Base-by-base conservation (phyloP, 495 filamentous ascomycete species). In the Aspergillus ellipticus region DNA sequence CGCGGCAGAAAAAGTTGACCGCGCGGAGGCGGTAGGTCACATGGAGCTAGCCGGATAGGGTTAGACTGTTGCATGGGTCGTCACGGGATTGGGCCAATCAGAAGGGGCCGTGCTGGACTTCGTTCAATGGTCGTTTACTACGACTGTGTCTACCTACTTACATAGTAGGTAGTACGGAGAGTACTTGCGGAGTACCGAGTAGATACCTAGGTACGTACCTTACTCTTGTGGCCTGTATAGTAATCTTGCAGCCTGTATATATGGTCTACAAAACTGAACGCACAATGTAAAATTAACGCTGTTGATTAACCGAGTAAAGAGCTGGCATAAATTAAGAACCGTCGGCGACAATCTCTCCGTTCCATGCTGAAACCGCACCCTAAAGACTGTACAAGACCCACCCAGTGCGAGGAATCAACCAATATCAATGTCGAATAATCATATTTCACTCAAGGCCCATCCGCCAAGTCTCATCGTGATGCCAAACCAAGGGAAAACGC, bases 1-100 rank as follows among this genome's bases (percentile, higher is more conserved):
- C 60, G 54, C 59, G 68, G 73, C 73, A 74, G 73, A 75, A 74
- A 69, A 73, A 65, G 61, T 61, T 67, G 68, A 69, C 57, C 57
- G 54, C 50, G 50, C 61, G 57, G 33, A 54, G 69, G 69, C 68
- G 67, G 62, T 57, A 17, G 29, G 20, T 49, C 37, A 1, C 0
- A 4, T 13, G n/a, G 5, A 39, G n/a, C 35, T 39, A 39, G n/a
- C 35, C 2, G n/a, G 11, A 39, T 15, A 1, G 11, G 35, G 35
- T 39, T 39, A 39, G 35, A 15, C 13, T 15, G n/a, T n/a, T 15
- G 13, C 10, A 7, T 4, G 4, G 24, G 7, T 28, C 24, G 3
- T 7, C 24, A 7, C 24, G n/a, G 31, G n/a, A 39, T 39, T 13
- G 8, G 35, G 5, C 35, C 9, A 39, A 39, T 39, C n/a, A 39